Evolutionary conservation across 805 yeast genomes (phyloP).

Genomic region (Suhomyces kilbournensis): DNA sequence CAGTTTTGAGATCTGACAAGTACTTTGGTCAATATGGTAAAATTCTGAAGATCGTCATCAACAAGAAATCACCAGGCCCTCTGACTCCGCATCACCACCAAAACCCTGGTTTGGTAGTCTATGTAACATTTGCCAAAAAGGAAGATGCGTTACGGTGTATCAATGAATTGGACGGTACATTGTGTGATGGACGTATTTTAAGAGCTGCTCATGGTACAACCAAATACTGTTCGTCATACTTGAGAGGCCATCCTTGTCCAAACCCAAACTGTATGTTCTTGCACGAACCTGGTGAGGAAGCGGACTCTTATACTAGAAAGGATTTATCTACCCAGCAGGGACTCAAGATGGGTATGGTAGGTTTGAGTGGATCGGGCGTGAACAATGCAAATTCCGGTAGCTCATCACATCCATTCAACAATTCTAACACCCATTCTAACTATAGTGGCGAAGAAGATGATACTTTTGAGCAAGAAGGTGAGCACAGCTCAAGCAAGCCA

Average conservation of each 20-base stretch:
- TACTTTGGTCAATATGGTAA: conserved; percentile 99
- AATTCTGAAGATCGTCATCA: conserved; percentile 89
- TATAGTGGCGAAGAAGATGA: conserved; percentile 13
- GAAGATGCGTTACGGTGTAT: conserved; percentile 96
- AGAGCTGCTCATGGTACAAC: conserved; percentile 99
- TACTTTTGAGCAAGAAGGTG: conserved; percentile 1
- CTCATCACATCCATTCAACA: conserved; percentile 4
- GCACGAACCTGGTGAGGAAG: conserved; percentile 99
- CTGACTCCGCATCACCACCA: conserved; percentile 33
- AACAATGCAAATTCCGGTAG: conserved; percentile 19
- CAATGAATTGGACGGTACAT: conserved; percentile 86
- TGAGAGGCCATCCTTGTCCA: conserved; percentile 94
- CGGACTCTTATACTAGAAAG: conserved; percentile 91
- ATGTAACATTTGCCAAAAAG: conserved; percentile 87
- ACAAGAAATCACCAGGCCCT: conserved; percentile 61
- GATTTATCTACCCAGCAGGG: conserved; percentile 77
- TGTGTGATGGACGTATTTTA: conserved; percentile 84
- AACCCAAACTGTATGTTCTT: conserved; percentile 98
- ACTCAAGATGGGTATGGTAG: conserved; percentile 52
- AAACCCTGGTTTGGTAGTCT: conserved; percentile 85
- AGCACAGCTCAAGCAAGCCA: neutral
- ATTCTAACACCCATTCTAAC: neutral
- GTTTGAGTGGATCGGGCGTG: conserved; percentile 17
- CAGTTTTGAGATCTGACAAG: conserved; percentile 79
- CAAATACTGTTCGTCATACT: conserved; percentile 93